Evolutionary conservation across 2,329 filamentous ascomycete genomes (phyloP).

Genomic region (Cucurbitaria berberidis): DNA sequence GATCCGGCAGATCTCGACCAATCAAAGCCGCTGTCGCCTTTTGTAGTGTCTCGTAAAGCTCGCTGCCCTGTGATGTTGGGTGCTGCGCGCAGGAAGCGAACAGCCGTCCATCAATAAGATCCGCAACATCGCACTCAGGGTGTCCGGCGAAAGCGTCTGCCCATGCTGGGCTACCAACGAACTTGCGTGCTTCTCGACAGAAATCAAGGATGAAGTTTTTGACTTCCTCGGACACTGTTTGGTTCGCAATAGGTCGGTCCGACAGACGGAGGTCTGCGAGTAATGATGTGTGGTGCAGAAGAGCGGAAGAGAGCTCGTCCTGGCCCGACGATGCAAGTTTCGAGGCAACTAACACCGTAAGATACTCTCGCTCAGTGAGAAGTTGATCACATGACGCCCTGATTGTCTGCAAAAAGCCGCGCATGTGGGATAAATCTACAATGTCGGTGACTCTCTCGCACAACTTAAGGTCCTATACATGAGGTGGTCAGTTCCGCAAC

Average conservation of each 20-base stretch:
- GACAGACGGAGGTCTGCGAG: conserved; percentile 51
- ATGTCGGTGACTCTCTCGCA: conserved; percentile 12
- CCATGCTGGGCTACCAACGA: conserved; percentile 51
- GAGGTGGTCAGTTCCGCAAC: neutral
- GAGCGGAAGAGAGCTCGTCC: conserved; percentile 43
- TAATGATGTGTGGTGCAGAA: conserved; percentile 54
- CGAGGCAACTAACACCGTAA: conserved; percentile 41
- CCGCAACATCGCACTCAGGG: conserved; percentile 55
- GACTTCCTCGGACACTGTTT: conserved; percentile 41
- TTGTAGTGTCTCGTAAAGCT: conserved; percentile 23
- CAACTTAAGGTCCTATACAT: neutral
- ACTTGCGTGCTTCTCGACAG: conserved; percentile 41
- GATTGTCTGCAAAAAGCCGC: conserved; percentile 27
- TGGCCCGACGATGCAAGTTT: conserved; percentile 41
- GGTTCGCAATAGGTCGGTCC: conserved; percentile 43
- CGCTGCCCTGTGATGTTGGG: conserved; percentile 20
- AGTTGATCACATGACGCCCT: conserved; percentile 22
- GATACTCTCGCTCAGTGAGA: conserved; percentile 45
- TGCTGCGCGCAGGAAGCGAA: conserved; percentile 37
- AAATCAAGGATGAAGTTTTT: conserved; percentile 48
- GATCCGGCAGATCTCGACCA: conserved; percentile 18
- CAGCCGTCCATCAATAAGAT: conserved; percentile 62
- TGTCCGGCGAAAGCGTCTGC: conserved; percentile 28
- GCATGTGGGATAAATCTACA: conserved; percentile 22
- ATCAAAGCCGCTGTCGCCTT: conserved; percentile 29